A percentile compares a stretch with the other conserved stretches of the same genome.
Conservation (phyloP, 2,329 filamentous ascomycete genomes). For the Aspergillus cejpii region DNA sequence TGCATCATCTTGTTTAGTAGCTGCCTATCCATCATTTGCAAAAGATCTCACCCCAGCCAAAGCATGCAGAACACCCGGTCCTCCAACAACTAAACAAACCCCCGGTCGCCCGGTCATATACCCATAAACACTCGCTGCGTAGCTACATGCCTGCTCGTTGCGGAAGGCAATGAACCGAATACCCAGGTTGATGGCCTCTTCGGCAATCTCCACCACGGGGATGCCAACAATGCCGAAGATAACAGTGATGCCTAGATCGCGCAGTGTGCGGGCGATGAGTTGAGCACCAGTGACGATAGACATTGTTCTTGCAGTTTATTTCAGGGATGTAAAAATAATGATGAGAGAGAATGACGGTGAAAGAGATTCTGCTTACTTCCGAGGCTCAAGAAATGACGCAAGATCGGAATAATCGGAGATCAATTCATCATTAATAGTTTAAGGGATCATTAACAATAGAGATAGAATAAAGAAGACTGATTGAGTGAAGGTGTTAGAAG, state of each 20-base stretch:
- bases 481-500: not conserved
- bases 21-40: not conserved
- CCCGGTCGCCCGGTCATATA: conserved; percentile 52
- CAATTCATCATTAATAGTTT: not conserved
- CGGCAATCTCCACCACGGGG: conserved; percentile 52
- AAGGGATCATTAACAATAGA: too few relatives aligned
- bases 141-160: conserved; percentile 54
- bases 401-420: not conserved
- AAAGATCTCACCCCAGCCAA: conserved; percentile 47
- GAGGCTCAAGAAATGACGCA: conserved; percentile 4
- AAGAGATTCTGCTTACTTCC: not conserved
- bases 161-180: conserved; percentile 54
- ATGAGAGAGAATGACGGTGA: not conserved
- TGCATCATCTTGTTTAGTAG: too few relatives aligned
- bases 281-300: conserved; percentile 36
- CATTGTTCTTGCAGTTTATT: conserved; percentile 12
- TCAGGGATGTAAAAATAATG: too few relatives aligned
- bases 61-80: conserved; percentile 53
- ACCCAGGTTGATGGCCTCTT: conserved; percentile 51
- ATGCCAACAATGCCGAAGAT: conserved; percentile 52
- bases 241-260: conserved; percentile 45
- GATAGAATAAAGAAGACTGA: too few relatives aligned
- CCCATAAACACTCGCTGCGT: conserved; percentile 54
- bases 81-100: conserved; percentile 54
- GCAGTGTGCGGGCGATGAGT: conserved; percentile 45